Percentiles rank a stretch among this genome's conserved stretches.
Evolutionary conservation across 257 asterid genomes (phyloP).

Genomic region (Gentiana macrophylla): DNA sequence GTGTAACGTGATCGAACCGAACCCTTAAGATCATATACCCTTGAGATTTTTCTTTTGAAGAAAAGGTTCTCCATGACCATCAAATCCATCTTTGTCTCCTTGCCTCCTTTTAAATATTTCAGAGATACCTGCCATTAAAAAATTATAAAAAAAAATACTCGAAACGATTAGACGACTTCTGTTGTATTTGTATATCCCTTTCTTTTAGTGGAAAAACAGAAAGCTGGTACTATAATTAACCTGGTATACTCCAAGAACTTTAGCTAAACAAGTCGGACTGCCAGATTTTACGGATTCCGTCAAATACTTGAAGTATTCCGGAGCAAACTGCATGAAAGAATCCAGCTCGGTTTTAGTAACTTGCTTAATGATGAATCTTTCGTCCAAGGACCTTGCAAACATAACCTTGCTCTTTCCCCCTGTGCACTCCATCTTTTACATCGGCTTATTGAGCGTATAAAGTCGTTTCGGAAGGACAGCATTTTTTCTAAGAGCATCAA

Average conservation of each 20-base stretch:
- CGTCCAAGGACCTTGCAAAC: conserved; percentile 83
- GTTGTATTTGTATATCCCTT: neutral
- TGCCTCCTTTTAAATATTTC: conserved; percentile 60
- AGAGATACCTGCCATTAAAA: conserved; percentile 39
- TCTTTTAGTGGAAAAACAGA: neutral
- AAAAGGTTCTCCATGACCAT: conserved; percentile 99
- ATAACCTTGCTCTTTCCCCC: conserved; percentile 93
- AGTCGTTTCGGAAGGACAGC: conserved; percentile 70
- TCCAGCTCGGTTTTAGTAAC: conserved; percentile 91
- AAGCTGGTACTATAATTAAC: conserved; percentile 18
- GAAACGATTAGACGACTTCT: neutral
- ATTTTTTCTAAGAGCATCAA: conserved; percentile 65
- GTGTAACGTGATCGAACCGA: conserved; percentile 60
- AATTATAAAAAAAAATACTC: neutral
- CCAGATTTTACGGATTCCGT: conserved; percentile 51
- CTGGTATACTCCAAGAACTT: conserved; percentile 90
- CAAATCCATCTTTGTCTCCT: conserved; percentile 85
- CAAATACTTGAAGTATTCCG: conserved; percentile 62
- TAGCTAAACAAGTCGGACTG: conserved; percentile 94
- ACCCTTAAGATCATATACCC: conserved; percentile 88
- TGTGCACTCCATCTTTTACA: conserved; percentile 90
- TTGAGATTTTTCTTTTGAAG: conserved; percentile 50
- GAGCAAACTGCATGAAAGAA: conserved; percentile 72
- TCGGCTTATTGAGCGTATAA: conserved; percentile 70
- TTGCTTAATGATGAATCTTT: conserved; percentile 78